Evolutionary conservation across 1,284 basidiomycete genomes (phyloP).

Genomic region (Rugosomyces carneus): DNA sequence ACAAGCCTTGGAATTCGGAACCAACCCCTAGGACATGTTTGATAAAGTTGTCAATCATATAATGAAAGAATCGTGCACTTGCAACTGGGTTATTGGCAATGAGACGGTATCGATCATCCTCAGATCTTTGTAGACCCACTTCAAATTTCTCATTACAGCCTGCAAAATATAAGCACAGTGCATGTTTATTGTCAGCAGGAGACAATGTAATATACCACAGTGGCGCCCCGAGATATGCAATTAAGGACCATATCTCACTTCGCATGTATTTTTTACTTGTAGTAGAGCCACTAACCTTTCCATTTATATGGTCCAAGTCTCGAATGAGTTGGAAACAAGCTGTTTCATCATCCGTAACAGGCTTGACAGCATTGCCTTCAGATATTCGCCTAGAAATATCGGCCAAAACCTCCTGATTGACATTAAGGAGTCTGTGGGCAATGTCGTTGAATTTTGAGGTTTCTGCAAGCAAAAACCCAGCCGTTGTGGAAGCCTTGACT

Average conservation of each 20-base stretch:
- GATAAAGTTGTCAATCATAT: constrained; percentile 24
- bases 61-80: constrained; percentile 28
- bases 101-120: too few species aligned
- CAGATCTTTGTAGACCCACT: too few species aligned
- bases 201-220: constrained; percentile 33
- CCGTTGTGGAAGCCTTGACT: constrained; percentile 24
- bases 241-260: constrained; percentile 32
- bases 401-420: constrained; percentile 21
- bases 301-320: constrained; percentile 29
- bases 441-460: constrained; percentile 22
- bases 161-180: constrained; percentile 28
- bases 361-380: constrained; percentile 21
- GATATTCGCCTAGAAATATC: constrained; percentile 19
- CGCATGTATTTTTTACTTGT: constrained; percentile 29
- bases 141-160: too few species aligned
- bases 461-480: constrained; percentile 26
- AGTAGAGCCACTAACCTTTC: constrained; percentile 27
- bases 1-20: too few species aligned
- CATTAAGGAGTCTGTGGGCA: constrained; percentile 18
- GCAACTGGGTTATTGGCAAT: too few species aligned
- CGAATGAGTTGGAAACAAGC: constrained; percentile 28
- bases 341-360: constrained; percentile 28
- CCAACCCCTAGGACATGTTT: constrained; percentile 28
- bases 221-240: constrained; percentile 25
- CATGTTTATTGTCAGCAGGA: constrained; percentile 25